Evolutionary conservation across 1,284 basidiomycete genomes (phyloP).

Genomic region (Microbotryum scabiosae): DNA sequence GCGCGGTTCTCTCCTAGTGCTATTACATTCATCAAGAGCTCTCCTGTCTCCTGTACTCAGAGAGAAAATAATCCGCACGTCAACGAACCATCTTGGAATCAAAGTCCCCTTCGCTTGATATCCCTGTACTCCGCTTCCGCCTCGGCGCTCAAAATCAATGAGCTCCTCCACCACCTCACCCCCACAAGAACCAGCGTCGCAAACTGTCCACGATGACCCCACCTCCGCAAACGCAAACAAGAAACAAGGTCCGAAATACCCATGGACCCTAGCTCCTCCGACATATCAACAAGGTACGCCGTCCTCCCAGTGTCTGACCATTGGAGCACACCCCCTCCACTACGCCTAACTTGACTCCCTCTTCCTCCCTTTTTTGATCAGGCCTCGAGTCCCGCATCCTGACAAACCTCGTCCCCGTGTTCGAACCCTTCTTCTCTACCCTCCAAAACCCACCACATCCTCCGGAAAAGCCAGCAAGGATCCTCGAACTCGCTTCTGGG

Average conservation of each 20-base stretch:
- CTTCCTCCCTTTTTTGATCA: neutral
- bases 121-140: neutral
- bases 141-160: neutral
- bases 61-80: neutral
- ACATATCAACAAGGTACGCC: constrained; percentile 11
- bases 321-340: neutral
- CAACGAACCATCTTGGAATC: neutral
- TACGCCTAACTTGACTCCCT: neutral
- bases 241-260: constrained; percentile 2
- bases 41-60: too few relatives aligned
- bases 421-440: constrained; percentile 4
- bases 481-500: constrained; percentile 22
- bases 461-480: neutral
- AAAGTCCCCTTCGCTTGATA: neutral
- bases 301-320: neutral
- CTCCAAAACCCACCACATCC: neutral
- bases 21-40: too few relatives aligned
- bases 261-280: constrained; percentile 12
- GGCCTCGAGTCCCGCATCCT: constrained; percentile 19
- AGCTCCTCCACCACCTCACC: neutral
- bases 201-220: neutral
- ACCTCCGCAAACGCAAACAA: neutral
- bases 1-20: neutral
- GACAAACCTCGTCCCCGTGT: constrained; percentile 8
- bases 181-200: neutral